Evolutionary conservation across 257 asterid genomes (phyloP).

Genomic region (Jaltomata sinuosa): DNA sequence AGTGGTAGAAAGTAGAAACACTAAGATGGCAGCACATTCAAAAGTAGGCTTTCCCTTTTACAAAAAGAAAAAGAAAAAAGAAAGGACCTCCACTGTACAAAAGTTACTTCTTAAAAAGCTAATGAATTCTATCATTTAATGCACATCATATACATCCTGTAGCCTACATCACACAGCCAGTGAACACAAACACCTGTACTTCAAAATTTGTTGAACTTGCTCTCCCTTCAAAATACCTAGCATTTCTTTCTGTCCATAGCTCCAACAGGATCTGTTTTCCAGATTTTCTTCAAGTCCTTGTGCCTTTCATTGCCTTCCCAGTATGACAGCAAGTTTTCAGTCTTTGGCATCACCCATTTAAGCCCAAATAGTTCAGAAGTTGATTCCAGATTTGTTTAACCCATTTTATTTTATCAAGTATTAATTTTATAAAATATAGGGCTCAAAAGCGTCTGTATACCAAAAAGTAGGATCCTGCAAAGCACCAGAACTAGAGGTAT

Average conservation of each 20-base stretch:
- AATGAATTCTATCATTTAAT: not conserved
- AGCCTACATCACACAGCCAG: not conserved
- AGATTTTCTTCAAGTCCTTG: not conserved
- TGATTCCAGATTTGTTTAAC: not conserved
- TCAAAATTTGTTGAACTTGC: not conserved
- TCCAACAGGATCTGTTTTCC: not conserved
- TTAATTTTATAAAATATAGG: not conserved
- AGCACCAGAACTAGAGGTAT: not conserved
- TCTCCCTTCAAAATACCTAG: not conserved
- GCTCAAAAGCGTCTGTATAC: not conserved
- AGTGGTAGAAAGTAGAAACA: not conserved
- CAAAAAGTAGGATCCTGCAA: not conserved
- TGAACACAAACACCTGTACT: not conserved
- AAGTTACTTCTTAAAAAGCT: not conserved
- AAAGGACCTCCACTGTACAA: not conserved
- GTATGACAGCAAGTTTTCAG: not conserved
- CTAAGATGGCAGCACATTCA: not conserved
- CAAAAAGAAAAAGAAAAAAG: not conserved
- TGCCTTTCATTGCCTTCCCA: not conserved
- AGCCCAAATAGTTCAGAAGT: not conserved
- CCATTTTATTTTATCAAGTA: not conserved
- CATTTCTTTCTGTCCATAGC: not conserved
- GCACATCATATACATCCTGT: not conserved
- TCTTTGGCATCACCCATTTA: not conserved
- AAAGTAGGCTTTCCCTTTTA: not conserved